Percentiles rank a stretch among this genome's conserved stretches.
Evolutionary conservation across 768 basidiomycete species (phyloP).

Genomic region (Lactifluus pinguis): DNA sequence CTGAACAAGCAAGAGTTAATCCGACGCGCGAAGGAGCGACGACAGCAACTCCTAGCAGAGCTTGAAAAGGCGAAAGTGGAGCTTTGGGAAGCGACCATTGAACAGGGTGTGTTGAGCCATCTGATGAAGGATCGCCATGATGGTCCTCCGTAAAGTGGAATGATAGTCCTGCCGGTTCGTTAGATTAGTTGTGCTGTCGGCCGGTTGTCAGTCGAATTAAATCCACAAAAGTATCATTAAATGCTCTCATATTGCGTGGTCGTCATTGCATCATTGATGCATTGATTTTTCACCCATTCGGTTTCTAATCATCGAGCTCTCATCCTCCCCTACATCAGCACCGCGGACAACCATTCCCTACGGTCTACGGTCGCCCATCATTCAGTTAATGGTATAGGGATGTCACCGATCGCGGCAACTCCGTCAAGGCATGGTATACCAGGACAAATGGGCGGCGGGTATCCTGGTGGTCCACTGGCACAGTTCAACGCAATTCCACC

Average conservation of each 20-base stretch:
- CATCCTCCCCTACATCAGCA: slow-evolving; percentile 12
- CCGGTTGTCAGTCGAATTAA: background rate
- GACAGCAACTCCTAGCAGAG: slow-evolving; percentile 42
- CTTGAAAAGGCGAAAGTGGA: slow-evolving; percentile 53
- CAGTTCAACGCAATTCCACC: slow-evolving; percentile 31
- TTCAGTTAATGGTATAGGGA: slow-evolving; percentile 22
- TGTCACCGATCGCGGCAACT: slow-evolving; percentile 28
- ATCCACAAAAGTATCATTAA: background rate
- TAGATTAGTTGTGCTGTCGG: background rate
- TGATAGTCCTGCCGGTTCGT: background rate
- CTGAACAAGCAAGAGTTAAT: slow-evolving; percentile 38
- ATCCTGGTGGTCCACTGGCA: slow-evolving; percentile 14
- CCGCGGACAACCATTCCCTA: slow-evolving; percentile 1
- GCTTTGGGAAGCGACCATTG: slow-evolving; percentile 66
- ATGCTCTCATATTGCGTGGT: too few relatives aligned
- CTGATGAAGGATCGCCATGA: slow-evolving; percentile 29
- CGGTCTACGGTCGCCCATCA: slow-evolving; percentile 15
- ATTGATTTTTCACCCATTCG: too few relatives aligned
- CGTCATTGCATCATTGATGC: too few relatives aligned
- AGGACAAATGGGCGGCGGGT: slow-evolving; percentile 22
- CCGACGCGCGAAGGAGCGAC: slow-evolving; percentile 43
- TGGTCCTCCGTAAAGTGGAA: background rate
- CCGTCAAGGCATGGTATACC: slow-evolving; percentile 25
- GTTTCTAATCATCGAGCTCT: slow-evolving; percentile 1
- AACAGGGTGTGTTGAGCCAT: slow-evolving; percentile 53